Percentiles rank a stretch among this genome's conserved stretches.
phyloP scores from a whole-genome alignment of 2,329 filamentous ascomycete species.

The Neonectria punicea region DNA sequence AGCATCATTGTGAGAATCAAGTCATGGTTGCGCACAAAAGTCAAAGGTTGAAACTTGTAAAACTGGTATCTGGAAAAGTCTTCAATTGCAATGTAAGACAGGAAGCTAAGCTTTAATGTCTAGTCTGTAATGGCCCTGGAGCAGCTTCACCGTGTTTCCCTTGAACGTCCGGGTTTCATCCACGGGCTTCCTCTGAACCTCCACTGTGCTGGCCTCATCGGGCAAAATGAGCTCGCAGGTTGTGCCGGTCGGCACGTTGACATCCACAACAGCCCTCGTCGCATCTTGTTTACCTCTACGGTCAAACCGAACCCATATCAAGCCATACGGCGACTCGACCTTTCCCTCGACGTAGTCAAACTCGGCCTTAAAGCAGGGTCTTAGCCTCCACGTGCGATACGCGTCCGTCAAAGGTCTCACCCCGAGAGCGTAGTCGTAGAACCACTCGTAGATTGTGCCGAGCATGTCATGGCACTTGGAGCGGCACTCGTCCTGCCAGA shows the following conservation, averaged over 20 bases:
- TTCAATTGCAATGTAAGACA: not conserved
- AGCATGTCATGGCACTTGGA: constrained; percentile 61
- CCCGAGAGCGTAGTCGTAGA: constrained; percentile 54
- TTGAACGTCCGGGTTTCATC: not conserved
- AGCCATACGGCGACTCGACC: constrained; percentile 52
- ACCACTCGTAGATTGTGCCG: constrained; percentile 60
- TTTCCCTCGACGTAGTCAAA: constrained; percentile 51
- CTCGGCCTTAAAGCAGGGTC: constrained; percentile 52
- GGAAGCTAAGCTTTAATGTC: constrained; percentile 25
- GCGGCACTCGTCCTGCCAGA: constrained; percentile 56
- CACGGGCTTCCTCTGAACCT: constrained; percentile 21
- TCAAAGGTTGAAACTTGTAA: not conserved
- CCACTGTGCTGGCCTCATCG: constrained; percentile 24
- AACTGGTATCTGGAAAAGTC: not conserved
- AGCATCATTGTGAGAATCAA: not conserved
- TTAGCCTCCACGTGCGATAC: constrained; percentile 53
- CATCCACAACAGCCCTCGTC: constrained; percentile 26
- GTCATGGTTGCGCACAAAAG: not conserved
- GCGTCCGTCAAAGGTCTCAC: constrained; percentile 50
- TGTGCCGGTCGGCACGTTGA: constrained; percentile 35
- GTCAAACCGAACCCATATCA: constrained; percentile 42
- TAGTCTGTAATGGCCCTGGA: constrained; percentile 34
- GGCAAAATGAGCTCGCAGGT: constrained; percentile 35
- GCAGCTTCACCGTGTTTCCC: constrained; percentile 29
- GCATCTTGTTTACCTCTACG: constrained; percentile 20